Evolutionary conservation across 257 asterid genomes (phyloP), one percentile per base, ranked within the genome.

Genomic region (Ophiorrhiza pumila): DNA sequence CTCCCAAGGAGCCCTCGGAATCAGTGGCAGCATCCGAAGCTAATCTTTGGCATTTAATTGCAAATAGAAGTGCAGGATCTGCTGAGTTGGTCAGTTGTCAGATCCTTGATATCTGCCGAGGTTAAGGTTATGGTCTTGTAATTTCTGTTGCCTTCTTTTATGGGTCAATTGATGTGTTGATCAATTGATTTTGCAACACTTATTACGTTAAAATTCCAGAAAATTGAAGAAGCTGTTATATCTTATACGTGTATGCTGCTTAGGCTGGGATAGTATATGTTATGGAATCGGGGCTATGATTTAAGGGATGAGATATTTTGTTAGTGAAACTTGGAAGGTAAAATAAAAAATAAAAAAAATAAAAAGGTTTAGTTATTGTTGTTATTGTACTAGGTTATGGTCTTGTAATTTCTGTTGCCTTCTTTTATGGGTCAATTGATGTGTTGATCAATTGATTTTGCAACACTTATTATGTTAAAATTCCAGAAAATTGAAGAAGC

Each of bases 71-170:
- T 68, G 88, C 83, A 79, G 90, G 88, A 74, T 73, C 96, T 41
- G 86, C 90, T 12, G 97, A 91, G 87, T 89, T 91, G 29, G 89
- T 91, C 75, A 88, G 95, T 86, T 90, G 95, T 74, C 96, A 88
- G 84, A 84, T 87, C 59, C 89, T 91, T 46, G 87, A 88, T 71
- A 77, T 90, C 61, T 92, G 83, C 82, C 77, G 62, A 73, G 71
- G 41, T 71, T 43, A 71, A 66, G 67, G 7, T 64, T 58, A 35
- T 20, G 43, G 25, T 41, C 68, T 43, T 79, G 55, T 66, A 62
- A 65, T 62, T 67, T 45, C 43, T 25, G 35, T 66, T 27, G 61
- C 65, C 42, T 65, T 55, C n/a, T n/a, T 56, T 55, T 57, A 42
- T 76, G 20, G 64, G 56, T 67, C 50, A 70, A 61, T 72, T 75